phyloP scores from a whole-genome alignment of 2,329 filamentous ascomycete species.

The Colletotrichum sojae region DNA sequence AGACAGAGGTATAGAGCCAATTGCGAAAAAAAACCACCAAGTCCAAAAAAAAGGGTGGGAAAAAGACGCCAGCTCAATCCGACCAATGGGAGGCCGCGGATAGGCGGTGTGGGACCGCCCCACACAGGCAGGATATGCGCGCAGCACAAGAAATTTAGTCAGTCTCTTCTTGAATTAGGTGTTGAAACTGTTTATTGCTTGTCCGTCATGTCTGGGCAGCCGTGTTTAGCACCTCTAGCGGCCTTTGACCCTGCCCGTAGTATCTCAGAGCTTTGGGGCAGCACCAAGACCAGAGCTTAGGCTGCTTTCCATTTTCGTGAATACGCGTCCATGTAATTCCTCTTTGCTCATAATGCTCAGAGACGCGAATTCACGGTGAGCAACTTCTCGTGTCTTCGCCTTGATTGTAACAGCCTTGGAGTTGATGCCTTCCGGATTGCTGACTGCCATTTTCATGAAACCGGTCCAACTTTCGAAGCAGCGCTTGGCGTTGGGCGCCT shows the following conservation, averaged over 20 bases:
- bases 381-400: slow-evolving; percentile 67
- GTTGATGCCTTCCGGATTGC: slow-evolving; percentile 50
- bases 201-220: no score
- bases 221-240: not conserved
- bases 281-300: slow-evolving; percentile 41
- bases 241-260: no score
- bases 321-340: slow-evolving; percentile 58
- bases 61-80: no score
- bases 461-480: slow-evolving; percentile 69
- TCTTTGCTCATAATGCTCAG: slow-evolving; percentile 61
- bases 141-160: no score
- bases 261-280: slow-evolving; percentile 49
- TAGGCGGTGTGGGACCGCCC: no score
- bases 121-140: no score
- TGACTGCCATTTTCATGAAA: slow-evolving; percentile 66
- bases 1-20: no score
- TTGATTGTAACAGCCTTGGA: slow-evolving; percentile 62
- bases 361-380: slow-evolving; percentile 56
- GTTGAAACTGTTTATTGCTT: no score
- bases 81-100: no score
- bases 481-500: slow-evolving; percentile 59
- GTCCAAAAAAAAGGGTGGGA: no score
- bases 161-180: no score
- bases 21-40: no score
- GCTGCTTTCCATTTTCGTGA: slow-evolving; percentile 43